Percentiles rank a stretch among this genome's conserved stretches.
phyloP scores from a whole-genome alignment of 306 rosid species.

The barrel medic (Medicago truncatula) region MtrunA17r5.0-ANR NC_053043.1:5183501-5184000 shows the following conservation, averaged over 20 bases:
- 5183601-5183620: slow-evolving; percentile 39
- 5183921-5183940: slow-evolving; percentile 30
- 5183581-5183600: slow-evolving; percentile 29
- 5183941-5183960: slow-evolving; percentile 21
- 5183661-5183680: too few relatives aligned
- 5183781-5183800: too few relatives aligned
- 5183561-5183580: slow-evolving; percentile 41
- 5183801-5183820: too few relatives aligned
- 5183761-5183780: too few relatives aligned
- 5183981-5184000: slow-evolving; percentile 44
- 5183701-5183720: too few relatives aligned
- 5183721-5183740: too few relatives aligned
- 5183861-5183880: background rate
- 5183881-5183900: slow-evolving; percentile 27
- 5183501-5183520: slow-evolving; percentile 55
- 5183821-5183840: too few relatives aligned
- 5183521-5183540: slow-evolving; percentile 36
- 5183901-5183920: background rate
- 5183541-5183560: slow-evolving; percentile 44
- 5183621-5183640: slow-evolving; percentile 56
- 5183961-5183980: slow-evolving; percentile 43
- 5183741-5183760: too few relatives aligned
- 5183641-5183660: background rate
- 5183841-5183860: too few relatives aligned
- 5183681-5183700: too few relatives aligned